Conservation (phyloP, 805 yeast genomes). For the Gaillardinia entomophila region DNA sequence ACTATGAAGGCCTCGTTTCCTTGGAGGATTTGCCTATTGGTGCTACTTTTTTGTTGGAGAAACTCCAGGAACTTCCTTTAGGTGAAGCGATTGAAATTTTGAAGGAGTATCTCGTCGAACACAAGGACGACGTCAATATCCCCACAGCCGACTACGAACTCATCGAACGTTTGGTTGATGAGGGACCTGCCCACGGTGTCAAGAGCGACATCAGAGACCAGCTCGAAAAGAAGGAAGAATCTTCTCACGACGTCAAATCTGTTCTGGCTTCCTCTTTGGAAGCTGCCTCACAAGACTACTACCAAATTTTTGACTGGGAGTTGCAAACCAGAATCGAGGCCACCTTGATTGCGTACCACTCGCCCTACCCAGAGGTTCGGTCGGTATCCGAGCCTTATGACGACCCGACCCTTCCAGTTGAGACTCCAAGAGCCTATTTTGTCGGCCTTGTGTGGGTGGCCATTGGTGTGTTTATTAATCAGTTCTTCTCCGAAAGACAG, state of each 20-base stretch:
- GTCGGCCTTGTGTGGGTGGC: conserved; percentile 8
- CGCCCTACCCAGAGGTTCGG: conserved; percentile 38
- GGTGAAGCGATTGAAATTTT: conserved; percentile 22
- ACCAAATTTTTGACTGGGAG: conserved; percentile 23
- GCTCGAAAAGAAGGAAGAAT: not conserved
- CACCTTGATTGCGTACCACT: conserved; percentile 30
- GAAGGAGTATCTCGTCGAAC: conserved; percentile 21
- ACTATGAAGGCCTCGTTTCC: conserved; percentile 17
- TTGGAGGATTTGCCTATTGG: conserved; percentile 26
- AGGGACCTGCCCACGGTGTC: not conserved
- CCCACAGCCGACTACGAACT: conserved; percentile 22
- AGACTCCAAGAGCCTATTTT: conserved; percentile 15
- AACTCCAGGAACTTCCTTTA: conserved; percentile 16
- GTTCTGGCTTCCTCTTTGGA: not conserved
- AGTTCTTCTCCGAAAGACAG: conserved; percentile 7
- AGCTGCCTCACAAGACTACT: not conserved
- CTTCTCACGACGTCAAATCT: not conserved
- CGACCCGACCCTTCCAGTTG: conserved; percentile 25
- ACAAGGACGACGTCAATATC: conserved; percentile 28
- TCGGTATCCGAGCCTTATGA: conserved; percentile 35
- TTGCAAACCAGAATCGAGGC: conserved; percentile 33
- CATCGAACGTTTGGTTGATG: conserved; percentile 12
- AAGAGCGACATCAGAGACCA: not conserved
- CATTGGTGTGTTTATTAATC: conserved; percentile 6
- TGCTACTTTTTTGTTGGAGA: conserved; percentile 21